Percentiles rank a stretch among this genome's conserved stretches.
phyloP scores from a whole-genome alignment of 306 rosid genomes.

The Herpetospermum pedunculosum region DNA sequence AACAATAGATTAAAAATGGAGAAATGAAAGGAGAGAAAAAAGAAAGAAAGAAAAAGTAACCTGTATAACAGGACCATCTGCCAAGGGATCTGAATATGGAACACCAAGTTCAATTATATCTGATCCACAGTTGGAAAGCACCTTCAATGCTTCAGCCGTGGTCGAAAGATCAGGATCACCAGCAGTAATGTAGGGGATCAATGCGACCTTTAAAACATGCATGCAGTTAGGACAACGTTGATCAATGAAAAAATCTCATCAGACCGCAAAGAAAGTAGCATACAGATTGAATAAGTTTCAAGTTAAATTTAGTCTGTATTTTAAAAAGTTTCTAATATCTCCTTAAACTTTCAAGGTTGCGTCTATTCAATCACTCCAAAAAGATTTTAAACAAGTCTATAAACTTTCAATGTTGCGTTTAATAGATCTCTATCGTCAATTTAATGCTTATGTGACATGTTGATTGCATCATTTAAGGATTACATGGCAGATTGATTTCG shows the following conservation, averaged over 20 bases:
- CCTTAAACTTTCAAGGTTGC: not conserved
- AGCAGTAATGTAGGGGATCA: slow-evolving; percentile 81
- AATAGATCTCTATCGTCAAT: not conserved
- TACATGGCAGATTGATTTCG: not conserved
- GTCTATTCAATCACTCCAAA: not conserved
- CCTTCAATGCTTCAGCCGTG: slow-evolving; percentile 79
- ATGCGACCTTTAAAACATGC: slow-evolving; percentile 60
- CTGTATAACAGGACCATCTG: slow-evolving; percentile 99
- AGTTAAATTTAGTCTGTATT: not conserved
- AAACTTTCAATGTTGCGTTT: not conserved
- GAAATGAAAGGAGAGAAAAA: not conserved
- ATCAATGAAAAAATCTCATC: not conserved
- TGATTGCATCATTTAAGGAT: not conserved
- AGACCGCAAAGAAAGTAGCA: not conserved
- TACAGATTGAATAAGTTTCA: not conserved
- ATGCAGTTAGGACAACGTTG: slow-evolving; percentile 13
- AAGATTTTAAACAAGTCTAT: not conserved
- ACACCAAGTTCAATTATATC: slow-evolving; percentile 90
- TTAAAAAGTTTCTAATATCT: not conserved
- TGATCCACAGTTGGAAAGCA: slow-evolving; percentile 74
- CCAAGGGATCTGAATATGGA: slow-evolving; percentile 92
- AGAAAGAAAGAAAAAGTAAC: slow-evolving; percentile 25
- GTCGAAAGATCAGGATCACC: slow-evolving; percentile 92
- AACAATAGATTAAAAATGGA: not conserved
- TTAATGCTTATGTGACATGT: not conserved